phyloP scores from a whole-genome alignment of 768 basidiomycete species.

The Strobilomyces dryophilus region DNA sequence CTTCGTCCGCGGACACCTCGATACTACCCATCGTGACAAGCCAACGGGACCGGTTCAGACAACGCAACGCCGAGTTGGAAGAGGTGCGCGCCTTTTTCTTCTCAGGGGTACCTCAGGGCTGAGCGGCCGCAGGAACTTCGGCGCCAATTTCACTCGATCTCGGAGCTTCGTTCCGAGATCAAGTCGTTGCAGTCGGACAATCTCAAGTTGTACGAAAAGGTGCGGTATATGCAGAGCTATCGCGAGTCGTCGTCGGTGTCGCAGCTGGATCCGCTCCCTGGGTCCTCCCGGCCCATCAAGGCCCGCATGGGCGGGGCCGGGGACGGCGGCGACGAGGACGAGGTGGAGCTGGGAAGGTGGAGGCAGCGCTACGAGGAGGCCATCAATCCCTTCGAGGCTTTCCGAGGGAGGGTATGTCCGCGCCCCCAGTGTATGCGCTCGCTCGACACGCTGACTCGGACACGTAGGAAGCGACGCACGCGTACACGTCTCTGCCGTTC shows the following conservation, averaged over 20 bases:
- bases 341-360: conserved; percentile 84
- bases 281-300: conserved; percentile 17
- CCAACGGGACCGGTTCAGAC: conserved; percentile 95
- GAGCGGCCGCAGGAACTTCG: conserved; percentile 68
- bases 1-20: conserved; percentile 79
- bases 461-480: conserved; percentile 88
- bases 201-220: conserved; percentile 97
- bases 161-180: conserved; percentile 89
- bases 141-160: conserved; percentile 92
- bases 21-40: conserved; percentile 98
- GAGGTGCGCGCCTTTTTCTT: conserved; percentile 52
- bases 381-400: conserved; percentile 98
- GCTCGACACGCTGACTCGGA: neutral
- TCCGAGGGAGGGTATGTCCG: conserved; percentile 82
- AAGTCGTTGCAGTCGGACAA: conserved; percentile 93
- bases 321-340: conserved; percentile 31
- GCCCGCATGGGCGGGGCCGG: neutral
- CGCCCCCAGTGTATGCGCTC: neutral
- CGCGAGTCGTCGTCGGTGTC: conserved; percentile 67
- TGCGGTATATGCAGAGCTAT: conserved; percentile 97
- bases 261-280: conserved; percentile 66
- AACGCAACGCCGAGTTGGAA: conserved; percentile 94
- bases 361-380: conserved; percentile 90
- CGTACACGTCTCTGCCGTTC: conserved; percentile 87
- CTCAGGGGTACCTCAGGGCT: neutral